Base-by-base conservation (phyloP, 257 asterid species). In the Solanum pennellii region DNA sequence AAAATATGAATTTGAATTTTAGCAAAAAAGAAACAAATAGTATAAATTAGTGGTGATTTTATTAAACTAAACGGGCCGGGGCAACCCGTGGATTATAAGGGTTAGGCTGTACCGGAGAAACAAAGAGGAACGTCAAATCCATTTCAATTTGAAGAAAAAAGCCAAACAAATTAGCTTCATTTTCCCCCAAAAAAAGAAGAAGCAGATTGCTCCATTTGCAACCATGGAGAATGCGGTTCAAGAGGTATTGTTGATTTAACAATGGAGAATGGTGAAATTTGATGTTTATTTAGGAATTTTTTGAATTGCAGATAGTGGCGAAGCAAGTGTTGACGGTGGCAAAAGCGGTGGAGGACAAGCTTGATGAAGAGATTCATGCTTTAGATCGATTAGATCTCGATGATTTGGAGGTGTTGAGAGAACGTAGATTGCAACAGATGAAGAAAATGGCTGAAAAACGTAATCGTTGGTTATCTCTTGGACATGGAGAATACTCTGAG, bases 361-460 rank as follows among this genome's bases (percentile, higher is more conserved):
- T 97, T 27, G 99, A 97, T 83, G 99, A 97, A 3, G 98, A 95
- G 93, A 96, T 95, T 27, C 87, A 62, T 92, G 98, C 99, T 62
- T 15, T 97, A 89, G 99, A 96, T 60, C 94, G 95, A 92, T 86
- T 97, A 31, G 99, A 96, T 88, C 59, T 84, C 62, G 99, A 97
- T 88, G 99, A 96, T 89, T 23, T 97, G 45, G 99, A 97, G 91
- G 95, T 66, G 31, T 88, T 97, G 92, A 92, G 98, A 86, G 99
- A 97, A 90, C 97, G 98, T 66, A 89, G 99, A 75, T 82, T 97
- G 95, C 98, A 93, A 85, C 99, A 97, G 95, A 93, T 97, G 99
- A 97, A 97, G 93, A 97, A 96, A 91, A 92, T 97, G 99, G 97
- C 99, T 88, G 99, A 97, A 93, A 97, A 97, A 90, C 90, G 91